Evolutionary conservation across 169 alveolate genomes (phyloP), one percentile per base, ranked within the genome.

Genomic region (Eimeria maxima): DNA sequence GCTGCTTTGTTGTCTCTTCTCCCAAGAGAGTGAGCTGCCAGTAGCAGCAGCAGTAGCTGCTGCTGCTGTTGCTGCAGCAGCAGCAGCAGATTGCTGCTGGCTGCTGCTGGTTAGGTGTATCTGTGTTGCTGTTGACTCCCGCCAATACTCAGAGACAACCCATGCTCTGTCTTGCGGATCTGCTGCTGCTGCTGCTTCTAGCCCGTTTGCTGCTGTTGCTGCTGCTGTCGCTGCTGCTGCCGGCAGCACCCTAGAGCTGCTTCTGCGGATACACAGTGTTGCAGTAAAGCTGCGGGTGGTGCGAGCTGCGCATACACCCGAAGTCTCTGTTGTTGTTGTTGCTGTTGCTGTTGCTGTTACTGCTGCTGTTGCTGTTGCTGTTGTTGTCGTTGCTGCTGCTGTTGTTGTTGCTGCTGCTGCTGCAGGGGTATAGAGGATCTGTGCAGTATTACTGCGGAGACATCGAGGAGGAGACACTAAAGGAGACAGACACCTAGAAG

Each of bases 191-290:
- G 29, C 24, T 14, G 24, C 67, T 57, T 57, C 24, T 13, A 24
- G 10, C 24, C 18, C 24, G 7, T 16, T 24, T 57, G 83, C 83
- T 73, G 44, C 83, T 44, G 45, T 50, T 73, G 42, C 47, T 71
- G 81, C 81, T 71, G 45, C 81, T 71, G 38, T 24, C 24, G 44
- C 83, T 73, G 50, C 83, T 73, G 83, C 83, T 2, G 83, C 47
- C 8, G 67, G n/a, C 18, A 18, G 24, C 3, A 57, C 5, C n/a
- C n/a, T 5, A 24, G 67, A 57, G 67, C 67, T 57, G 83, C 83
- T 73, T 73, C 47, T 73, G 50, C 83, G 14, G 83, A 33, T 27
- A 44, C 53, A 73, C 83, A 73, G 50, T 27, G 83, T 33, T 29
- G 83, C 50, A 27, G 83, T 73, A 50, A 33, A 73, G 83, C 83